A percentile compares a stretch with the other conserved stretches of the same genome.
Evolutionary conservation across 2,329 filamentous ascomycete genomes (phyloP).

Genomic region (Pyrenochaeta sp.): DNA sequence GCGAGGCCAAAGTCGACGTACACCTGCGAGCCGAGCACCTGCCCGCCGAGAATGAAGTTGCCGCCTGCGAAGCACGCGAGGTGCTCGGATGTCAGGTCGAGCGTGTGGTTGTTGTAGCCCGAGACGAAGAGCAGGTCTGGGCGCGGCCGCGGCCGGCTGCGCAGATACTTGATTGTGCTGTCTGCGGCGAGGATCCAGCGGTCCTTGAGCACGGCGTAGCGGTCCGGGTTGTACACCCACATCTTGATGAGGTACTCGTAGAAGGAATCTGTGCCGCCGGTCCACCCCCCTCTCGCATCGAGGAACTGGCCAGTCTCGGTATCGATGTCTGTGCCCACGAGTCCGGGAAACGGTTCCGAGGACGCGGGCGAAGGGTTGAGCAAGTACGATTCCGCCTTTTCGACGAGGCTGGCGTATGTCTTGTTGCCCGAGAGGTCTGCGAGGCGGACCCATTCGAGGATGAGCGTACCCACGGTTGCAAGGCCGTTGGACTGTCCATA

Average conservation of each 20-base stretch:
- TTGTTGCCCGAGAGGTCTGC: conserved; percentile 75
- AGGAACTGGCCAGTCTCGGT: conserved; percentile 71
- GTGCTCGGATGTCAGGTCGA: conserved; percentile 52
- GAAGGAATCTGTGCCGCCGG: conserved; percentile 78
- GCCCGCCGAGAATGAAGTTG: conserved; percentile 80
- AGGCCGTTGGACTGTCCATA: conserved; percentile 69
- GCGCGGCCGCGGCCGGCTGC: conserved; percentile 70
- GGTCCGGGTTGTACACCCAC: conserved; percentile 76
- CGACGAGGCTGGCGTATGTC: conserved; percentile 70
- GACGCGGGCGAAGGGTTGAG: conserved; percentile 68
- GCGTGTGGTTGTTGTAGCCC: conserved; percentile 58
- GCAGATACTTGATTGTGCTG: conserved; percentile 74
- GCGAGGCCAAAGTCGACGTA: conserved; percentile 78
- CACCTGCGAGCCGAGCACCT: conserved; percentile 68
- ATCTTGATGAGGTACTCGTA: conserved; percentile 95
- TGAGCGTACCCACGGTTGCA: conserved; percentile 77
- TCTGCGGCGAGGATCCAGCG: conserved; percentile 78
- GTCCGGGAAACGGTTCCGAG: conserved; percentile 76
- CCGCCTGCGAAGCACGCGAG: conserved; percentile 85
- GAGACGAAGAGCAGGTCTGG: conserved; percentile 77
- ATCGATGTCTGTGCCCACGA: conserved; percentile 73
- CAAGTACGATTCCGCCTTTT: conserved; percentile 74
- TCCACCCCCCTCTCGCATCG: conserved; percentile 76
- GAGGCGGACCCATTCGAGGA: conserved; percentile 84
- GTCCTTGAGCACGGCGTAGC: conserved; percentile 72